These are phyloP conservation scores for Caryopteris hybrid DNA, from an alignment of 305 asterid genomes.

Conservation along the genomic window DNA sequence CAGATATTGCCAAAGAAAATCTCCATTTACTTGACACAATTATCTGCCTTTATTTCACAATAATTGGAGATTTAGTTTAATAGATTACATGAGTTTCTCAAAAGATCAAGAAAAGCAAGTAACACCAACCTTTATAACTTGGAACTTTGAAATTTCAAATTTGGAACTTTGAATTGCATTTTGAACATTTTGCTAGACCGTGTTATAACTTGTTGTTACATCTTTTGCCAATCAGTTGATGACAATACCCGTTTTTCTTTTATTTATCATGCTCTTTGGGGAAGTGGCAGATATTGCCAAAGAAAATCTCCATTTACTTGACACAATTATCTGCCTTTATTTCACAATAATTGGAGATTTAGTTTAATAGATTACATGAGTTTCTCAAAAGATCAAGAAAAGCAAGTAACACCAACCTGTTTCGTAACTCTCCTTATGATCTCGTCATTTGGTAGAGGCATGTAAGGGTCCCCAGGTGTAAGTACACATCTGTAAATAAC, in stretches of 20 bases:
- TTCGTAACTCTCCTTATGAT: slow-evolving; percentile 78
- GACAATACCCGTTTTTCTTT: background rate
- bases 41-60: background rate
- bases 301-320: background rate
- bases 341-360: background rate
- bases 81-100: background rate
- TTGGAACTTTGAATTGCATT: background rate
- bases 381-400: slow-evolving; percentile 1
- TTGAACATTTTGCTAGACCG: background rate
- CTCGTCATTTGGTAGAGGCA: slow-evolving; percentile 88
- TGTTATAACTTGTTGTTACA: background rate
- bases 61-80: background rate
- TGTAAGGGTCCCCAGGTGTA: slow-evolving; percentile 98
- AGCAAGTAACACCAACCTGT: slow-evolving; percentile 51
- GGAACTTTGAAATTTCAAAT: slow-evolving; percentile 10
- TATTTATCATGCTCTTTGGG: background rate
- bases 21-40: background rate
- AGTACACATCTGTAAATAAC: slow-evolving; percentile 71
- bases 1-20: background rate
- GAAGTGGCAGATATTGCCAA: background rate
- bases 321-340: background rate
- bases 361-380: background rate
- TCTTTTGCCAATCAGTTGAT: background rate
- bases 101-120: background rate
- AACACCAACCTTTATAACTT: slow-evolving; percentile 61